phyloP scores from a whole-genome alignment of 768 basidiomycete genomes.

The Candolleomyces eurysporus region DNA sequence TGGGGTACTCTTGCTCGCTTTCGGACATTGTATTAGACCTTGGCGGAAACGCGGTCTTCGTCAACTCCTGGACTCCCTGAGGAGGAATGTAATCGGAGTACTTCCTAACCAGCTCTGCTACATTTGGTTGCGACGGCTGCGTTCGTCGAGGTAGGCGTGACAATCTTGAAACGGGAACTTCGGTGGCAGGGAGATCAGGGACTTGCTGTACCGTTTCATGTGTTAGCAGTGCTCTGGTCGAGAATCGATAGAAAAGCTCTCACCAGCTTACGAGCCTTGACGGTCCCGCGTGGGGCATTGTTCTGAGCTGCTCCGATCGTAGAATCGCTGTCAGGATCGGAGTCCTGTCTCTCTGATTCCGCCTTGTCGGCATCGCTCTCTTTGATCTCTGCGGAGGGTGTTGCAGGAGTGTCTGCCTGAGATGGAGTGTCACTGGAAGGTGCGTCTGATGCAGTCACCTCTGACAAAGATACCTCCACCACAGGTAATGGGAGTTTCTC shows the following conservation, averaged over 20 bases:
- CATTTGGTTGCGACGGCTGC: slow-evolving; percentile 51
- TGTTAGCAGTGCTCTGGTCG: neutral
- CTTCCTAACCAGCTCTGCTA: slow-evolving; percentile 82
- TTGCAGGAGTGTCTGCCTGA: neutral
- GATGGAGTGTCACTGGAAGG: neutral
- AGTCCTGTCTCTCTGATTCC: slow-evolving; percentile 20
- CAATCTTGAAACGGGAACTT: slow-evolving; percentile 28
- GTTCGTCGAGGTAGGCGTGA: slow-evolving; percentile 68
- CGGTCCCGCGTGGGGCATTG: slow-evolving; percentile 18
- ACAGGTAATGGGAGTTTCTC: neutral
- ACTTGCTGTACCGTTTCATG: slow-evolving; percentile 5
- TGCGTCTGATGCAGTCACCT: neutral
- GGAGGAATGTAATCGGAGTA: slow-evolving; percentile 78
- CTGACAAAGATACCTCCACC: neutral
- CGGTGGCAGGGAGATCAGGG: slow-evolving; percentile 15
- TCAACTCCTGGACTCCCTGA: slow-evolving; percentile 68
- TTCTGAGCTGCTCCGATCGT: slow-evolving; percentile 66
- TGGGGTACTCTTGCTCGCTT: slow-evolving; percentile 70
- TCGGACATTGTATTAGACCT: slow-evolving; percentile 59
- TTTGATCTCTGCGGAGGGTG: slow-evolving; percentile 8
- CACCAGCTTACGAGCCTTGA: slow-evolving; percentile 9
- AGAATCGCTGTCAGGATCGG: slow-evolving; percentile 79
- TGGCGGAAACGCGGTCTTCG: slow-evolving; percentile 64
- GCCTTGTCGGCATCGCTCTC: slow-evolving; percentile 4
- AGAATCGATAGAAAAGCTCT: neutral